Percentiles rank a stretch among this genome's conserved stretches.
Evolutionary conservation across 1,139 yeast species (phyloP).

Genomic region (Nakaseomyces uthaithaninus): DNA sequence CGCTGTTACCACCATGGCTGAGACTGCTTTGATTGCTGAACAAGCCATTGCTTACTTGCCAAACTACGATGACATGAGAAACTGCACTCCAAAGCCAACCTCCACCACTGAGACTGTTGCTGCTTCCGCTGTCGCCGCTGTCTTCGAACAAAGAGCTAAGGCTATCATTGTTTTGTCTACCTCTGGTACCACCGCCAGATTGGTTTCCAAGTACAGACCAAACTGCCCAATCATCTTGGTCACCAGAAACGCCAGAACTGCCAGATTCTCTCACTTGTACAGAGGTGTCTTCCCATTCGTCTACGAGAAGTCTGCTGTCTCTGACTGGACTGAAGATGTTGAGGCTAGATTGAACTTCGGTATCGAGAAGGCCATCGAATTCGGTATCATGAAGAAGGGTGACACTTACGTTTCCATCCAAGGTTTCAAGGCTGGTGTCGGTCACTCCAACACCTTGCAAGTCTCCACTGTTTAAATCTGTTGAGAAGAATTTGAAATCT

Average conservation of each 20-base stretch:
- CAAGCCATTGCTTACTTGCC: slow-evolving; percentile 89
- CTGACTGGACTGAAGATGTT: slow-evolving; percentile 94
- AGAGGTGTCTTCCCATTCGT: slow-evolving; percentile 98
- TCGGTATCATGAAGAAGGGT: slow-evolving; percentile 81
- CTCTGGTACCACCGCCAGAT: slow-evolving; percentile 90
- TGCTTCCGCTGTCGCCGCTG: slow-evolving; percentile 91
- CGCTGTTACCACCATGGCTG: slow-evolving; percentile 98
- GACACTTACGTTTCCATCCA: slow-evolving; percentile 91
- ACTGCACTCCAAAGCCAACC: slow-evolving; percentile 80
- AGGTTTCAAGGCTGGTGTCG: slow-evolving; percentile 99
- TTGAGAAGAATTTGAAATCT: slow-evolving; percentile 1
- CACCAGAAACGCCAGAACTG: slow-evolving; percentile 87
- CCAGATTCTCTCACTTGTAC: slow-evolving; percentile 91
- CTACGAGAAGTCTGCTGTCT: slow-evolving; percentile 57
- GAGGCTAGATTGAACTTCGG: slow-evolving; percentile 94
- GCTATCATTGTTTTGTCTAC: slow-evolving; percentile 96
- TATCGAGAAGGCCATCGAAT: slow-evolving; percentile 77
- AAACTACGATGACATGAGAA: slow-evolving; percentile 81
- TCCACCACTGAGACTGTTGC: slow-evolving; percentile 96
- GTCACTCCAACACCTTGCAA: slow-evolving; percentile 98
- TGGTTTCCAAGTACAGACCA: slow-evolving; percentile 96
- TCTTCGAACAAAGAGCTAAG: slow-evolving; percentile 93
- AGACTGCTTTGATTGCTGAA: slow-evolving; percentile 93
- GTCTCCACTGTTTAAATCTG: slow-evolving; percentile 37
- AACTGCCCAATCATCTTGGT: slow-evolving; percentile 96